These are phyloP conservation scores for Aspergillus unguis DNA, from an alignment of 2,329 filamentous ascomycete species.

Conservation along the genomic window DNA sequence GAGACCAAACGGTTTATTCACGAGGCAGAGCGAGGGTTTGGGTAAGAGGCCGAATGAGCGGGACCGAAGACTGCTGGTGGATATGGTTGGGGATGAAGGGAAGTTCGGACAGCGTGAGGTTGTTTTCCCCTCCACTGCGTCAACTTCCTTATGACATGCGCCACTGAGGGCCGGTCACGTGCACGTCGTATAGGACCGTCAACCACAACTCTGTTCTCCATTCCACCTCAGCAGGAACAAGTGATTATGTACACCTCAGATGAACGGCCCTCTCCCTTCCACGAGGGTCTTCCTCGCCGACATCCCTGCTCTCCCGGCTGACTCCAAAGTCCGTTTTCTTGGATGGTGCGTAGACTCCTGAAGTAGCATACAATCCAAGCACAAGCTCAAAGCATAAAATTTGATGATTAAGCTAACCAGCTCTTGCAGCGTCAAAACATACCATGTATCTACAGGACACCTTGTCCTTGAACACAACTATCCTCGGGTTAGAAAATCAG, in stretches of 20 bases:
- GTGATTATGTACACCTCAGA: conserved; percentile 15
- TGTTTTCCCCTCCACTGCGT: conserved; percentile 27
- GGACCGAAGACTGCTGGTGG: not conserved
- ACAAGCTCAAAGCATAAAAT: not conserved
- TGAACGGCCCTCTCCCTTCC: conserved; percentile 61
- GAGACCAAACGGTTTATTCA: not conserved
- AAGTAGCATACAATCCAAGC: not conserved
- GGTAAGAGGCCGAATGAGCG: not conserved
- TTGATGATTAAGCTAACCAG: not conserved
- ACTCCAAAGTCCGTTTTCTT: conserved; percentile 84
- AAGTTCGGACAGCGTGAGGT: not conserved
- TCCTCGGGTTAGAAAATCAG: conserved; percentile 29
- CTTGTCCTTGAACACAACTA: conserved; percentile 68
- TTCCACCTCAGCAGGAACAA: not conserved
- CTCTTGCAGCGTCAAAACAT: conserved; percentile 54
- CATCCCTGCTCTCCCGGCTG: conserved; percentile 51
- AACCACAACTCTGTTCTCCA: not conserved
- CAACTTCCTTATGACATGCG: conserved; percentile 33
- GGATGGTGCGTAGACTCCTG: conserved; percentile 67
- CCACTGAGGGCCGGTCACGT: conserved; percentile 33
- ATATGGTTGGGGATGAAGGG: conserved; percentile 3
- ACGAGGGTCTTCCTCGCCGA: conserved; percentile 63
- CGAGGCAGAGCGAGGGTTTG: not conserved
- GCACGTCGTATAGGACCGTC: conserved; percentile 4
- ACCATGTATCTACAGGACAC: conserved; percentile 55